phyloP scores from a whole-genome alignment of 2,329 filamentous ascomycete species.

The Xenosphaeropsis pyriputrescens region DNA sequence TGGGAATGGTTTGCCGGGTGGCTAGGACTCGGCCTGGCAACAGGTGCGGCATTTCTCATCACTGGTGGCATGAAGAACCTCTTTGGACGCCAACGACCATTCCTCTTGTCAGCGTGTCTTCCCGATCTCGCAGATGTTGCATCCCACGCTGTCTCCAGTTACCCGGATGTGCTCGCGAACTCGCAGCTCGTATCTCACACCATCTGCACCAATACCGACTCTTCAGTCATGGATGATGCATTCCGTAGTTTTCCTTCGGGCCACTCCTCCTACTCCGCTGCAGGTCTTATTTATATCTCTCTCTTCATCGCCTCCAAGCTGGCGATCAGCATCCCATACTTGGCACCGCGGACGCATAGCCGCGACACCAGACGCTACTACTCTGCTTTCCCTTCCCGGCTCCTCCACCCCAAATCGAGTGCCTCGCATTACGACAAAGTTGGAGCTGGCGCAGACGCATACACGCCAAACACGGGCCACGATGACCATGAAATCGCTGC shows the following conservation, averaged over 20 bases:
- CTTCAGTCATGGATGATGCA: conserved; percentile 53
- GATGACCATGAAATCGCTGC: conserved; percentile 27
- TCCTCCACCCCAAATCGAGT: conserved; percentile 26
- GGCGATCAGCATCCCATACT: conserved; percentile 57
- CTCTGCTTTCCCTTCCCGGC: conserved; percentile 63
- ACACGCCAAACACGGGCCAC: neutral
- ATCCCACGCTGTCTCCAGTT: conserved; percentile 47
- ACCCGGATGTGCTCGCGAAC: conserved; percentile 29
- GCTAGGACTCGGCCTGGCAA: conserved; percentile 64
- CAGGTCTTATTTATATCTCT: conserved; percentile 71
- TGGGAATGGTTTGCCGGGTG: conserved; percentile 85
- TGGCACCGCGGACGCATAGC: conserved; percentile 32
- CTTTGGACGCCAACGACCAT: conserved; percentile 49
- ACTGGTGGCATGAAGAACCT: conserved; percentile 75
- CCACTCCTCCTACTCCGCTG: conserved; percentile 61
- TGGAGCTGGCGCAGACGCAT: neutral
- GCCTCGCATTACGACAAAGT: neutral
- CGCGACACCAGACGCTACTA: conserved; percentile 35
- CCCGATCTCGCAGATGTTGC: conserved; percentile 55
- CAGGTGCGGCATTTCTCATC: conserved; percentile 62
- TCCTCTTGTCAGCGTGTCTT: conserved; percentile 55
- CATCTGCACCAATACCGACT: conserved; percentile 60
- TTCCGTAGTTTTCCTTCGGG: conserved; percentile 77
- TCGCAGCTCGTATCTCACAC: conserved; percentile 58
- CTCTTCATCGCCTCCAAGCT: conserved; percentile 81